These are phyloP conservation scores for Porcisia hertigi DNA, from an alignment of 208 protist species.

Conservation along the genomic window DNA sequence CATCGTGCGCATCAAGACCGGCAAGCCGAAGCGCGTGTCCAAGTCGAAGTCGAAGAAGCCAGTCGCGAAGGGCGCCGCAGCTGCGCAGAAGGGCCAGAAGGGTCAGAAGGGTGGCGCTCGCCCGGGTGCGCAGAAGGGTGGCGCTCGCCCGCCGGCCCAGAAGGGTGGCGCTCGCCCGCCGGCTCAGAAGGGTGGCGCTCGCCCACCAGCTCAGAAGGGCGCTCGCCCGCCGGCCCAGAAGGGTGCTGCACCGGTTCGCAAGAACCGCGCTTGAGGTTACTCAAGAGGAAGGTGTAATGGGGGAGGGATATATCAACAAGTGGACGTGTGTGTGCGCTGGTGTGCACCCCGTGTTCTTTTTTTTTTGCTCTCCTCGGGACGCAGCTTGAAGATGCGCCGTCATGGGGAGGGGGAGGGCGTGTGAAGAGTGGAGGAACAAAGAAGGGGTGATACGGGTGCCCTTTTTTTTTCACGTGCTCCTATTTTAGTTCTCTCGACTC, in stretches of 20 bases:
- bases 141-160: conserved; percentile 12
- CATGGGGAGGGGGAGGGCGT: background rate
- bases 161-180: conserved; percentile 19
- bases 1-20: conserved; percentile 87
- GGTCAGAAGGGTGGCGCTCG: conserved; percentile 7
- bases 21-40: conserved; percentile 74
- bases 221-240: conserved; percentile 16
- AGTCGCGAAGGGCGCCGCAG: conserved; percentile 36
- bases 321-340: background rate
- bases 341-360: background rate
- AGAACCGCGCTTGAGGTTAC: conserved; percentile 27
- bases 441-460: background rate
- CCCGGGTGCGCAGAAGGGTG: conserved; percentile 27
- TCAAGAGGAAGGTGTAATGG: background rate
- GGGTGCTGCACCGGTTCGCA: conserved; percentile 28
- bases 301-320: background rate
- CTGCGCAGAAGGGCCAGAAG: conserved; percentile 39
- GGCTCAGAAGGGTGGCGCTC: conserved; percentile 22
- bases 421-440: background rate
- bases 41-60: conserved; percentile 43
- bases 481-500: background rate
- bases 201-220: conserved; percentile 15
- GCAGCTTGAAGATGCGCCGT: background rate
- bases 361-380: background rate
- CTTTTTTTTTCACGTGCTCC: background rate